Evolutionary conservation across 495 filamentous ascomycete species (phyloP), one percentile per base, ranked within the genome.

Genomic region (Lasiosphaeria miniovina): DNA sequence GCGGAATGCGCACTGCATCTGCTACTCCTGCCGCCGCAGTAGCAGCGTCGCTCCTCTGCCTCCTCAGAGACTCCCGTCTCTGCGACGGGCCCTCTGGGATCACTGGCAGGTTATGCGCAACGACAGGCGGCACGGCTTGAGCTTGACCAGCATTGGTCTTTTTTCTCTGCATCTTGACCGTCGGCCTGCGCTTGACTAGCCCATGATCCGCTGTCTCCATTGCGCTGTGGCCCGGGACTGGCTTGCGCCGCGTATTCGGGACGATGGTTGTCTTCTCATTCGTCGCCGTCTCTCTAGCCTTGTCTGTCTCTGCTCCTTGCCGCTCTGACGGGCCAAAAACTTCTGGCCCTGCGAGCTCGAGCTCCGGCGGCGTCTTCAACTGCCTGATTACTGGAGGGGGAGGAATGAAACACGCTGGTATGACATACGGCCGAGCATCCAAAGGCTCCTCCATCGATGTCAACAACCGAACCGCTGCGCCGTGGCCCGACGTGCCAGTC

Each of bases 401-500:
- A 38, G 68, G 72, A 36, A 74, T 58, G 54, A 55, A 51, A 66
- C 61, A 55, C 14, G 61, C 54, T 51, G 67, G 71, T 53, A 61
- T 57, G 58, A 81, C 78, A 71, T 81, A 81, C 78, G 74, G 64
- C 71, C 71, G 60, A 14, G 58, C 45, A 14, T 71, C 71, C 54
- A 64, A 49, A 35, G 70, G 68, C 36, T 80, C 78, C 48, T 82
- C 80, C 66, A 81, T 73, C 11, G 75, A 80, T 35, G 79, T 84
- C 67, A 84, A 66, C 63, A 84, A 68, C 49, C 81, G 74, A n/a
- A 82, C 72, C 59, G 67, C 75, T 50, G 70, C 71, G 55, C 69
- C 70, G 40, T 61, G 61, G 36, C 69, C 59, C 6, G 54, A 66
- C 65, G 50, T 64, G 36, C 65, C 69, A 60, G 64, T 72, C 6